These are phyloP conservation scores for Bothriochloa decipiens DNA, from an alignment of 176 grass and related monocot species.

Conservation along the genomic window DNA sequence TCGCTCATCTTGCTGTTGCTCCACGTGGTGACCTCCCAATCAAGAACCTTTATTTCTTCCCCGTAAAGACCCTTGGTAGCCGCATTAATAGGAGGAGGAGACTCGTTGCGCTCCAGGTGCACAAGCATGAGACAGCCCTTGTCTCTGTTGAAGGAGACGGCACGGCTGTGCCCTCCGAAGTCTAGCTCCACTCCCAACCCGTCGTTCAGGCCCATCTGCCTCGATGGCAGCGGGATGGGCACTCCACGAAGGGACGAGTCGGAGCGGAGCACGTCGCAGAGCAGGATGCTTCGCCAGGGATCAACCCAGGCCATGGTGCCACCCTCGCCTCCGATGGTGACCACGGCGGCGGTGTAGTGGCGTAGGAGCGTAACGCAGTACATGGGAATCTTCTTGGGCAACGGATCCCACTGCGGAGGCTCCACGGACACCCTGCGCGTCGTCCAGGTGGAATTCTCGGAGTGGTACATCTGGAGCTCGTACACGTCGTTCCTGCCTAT, in stretches of 20 bases:
- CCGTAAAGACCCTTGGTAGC: neutral
- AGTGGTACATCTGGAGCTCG: neutral
- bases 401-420: neutral
- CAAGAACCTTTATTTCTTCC: neutral
- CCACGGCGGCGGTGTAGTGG: neutral
- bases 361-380: neutral
- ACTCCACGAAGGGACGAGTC: neutral
- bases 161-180: neutral
- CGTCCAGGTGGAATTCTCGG: neutral
- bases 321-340: slow-evolving; percentile 15
- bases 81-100: neutral
- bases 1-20: neutral
- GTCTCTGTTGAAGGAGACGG: slow-evolving; percentile 2
- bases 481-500: neutral
- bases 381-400: neutral
- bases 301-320: slow-evolving; percentile 19
- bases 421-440: neutral
- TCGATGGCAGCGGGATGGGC: neutral
- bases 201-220: neutral
- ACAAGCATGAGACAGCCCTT: neutral
- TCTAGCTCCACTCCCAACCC: neutral
- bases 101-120: neutral
- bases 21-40: neutral
- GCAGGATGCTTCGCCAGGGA: neutral
- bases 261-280: neutral